Evolutionary conservation across 148 eudicot species (phyloP).

Genomic region (Rhododendron vialii): DNA sequence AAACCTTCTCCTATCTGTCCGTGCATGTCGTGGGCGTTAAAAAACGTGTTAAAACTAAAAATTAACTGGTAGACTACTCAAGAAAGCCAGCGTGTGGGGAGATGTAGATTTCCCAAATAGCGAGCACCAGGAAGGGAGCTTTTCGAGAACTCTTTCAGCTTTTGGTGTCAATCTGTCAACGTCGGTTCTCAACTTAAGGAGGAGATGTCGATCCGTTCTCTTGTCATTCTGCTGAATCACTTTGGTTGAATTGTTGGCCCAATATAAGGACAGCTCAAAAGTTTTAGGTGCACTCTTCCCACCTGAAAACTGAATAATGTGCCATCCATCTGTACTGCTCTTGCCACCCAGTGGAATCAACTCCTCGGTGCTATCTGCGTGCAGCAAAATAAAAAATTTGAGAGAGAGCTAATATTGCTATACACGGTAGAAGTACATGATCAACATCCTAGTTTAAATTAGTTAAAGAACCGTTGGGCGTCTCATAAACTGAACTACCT

Average conservation of each 20-base stretch:
- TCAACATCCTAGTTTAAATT: neutral
- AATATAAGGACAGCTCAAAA: constrained; percentile 55
- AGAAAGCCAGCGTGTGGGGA: constrained; percentile 70
- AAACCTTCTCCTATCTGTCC: neutral
- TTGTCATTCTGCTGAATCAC: constrained; percentile 10
- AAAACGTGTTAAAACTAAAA: constrained; percentile 18
- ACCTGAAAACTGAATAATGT: constrained; percentile 83
- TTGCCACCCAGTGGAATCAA: constrained; percentile 57
- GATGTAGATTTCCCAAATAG: constrained; percentile 86
- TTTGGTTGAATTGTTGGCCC: constrained; percentile 41
- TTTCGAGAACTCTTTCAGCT: constrained; percentile 40
- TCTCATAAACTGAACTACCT: neutral
- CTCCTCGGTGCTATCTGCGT: constrained; percentile 47
- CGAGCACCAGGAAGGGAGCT: constrained; percentile 95
- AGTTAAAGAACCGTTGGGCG: neutral
- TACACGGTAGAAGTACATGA: neutral
- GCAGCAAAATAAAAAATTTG: constrained; percentile 10
- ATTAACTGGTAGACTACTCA: constrained; percentile 49
- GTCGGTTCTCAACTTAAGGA: constrained; percentile 76
- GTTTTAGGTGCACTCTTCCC: constrained; percentile 76
- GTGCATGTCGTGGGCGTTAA: neutral
- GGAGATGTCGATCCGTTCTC: constrained; percentile 20
- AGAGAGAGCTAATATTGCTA: neutral
- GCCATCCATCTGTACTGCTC: constrained; percentile 65
- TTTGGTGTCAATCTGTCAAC: constrained; percentile 66